Conservation (phyloP, 78 protist genomes). For the Pigoraptor vietnamica region DNA sequence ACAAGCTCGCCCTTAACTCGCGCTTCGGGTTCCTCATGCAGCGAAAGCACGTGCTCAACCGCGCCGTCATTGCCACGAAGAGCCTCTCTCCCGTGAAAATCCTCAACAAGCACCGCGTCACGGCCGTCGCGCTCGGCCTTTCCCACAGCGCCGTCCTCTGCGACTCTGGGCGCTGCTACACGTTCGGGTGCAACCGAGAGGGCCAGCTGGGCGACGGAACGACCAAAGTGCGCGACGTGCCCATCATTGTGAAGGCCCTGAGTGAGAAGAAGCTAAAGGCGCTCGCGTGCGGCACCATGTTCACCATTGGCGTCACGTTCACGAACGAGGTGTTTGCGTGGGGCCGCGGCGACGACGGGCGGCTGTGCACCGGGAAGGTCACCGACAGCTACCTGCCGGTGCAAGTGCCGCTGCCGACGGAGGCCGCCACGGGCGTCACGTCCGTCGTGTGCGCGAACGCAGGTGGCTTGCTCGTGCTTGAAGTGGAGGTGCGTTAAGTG, state of each 20-base stretch:
- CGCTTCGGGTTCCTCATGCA: neutral
- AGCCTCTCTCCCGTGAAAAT: neutral
- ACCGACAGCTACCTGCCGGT: neutral
- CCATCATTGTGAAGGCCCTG: neutral
- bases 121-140: neutral
- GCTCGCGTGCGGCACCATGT: neutral
- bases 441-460: neutral
- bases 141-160: neutral
- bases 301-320: neutral
- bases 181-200: neutral
- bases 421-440: neutral
- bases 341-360: neutral
- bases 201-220: neutral
- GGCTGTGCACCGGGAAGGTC: neutral
- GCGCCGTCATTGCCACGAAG: neutral
- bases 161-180: neutral
- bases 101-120: neutral
- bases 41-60: neutral
- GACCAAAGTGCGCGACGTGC: neutral
- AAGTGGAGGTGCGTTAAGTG: neutral
- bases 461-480: neutral
- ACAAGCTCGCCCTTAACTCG: neutral
- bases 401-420: neutral
- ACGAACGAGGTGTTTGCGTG: neutral
- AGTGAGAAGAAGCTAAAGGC: neutral